Evolutionary conservation across 805 yeast genomes (phyloP).

Genomic region (Metschnikowia rubicola): DNA sequence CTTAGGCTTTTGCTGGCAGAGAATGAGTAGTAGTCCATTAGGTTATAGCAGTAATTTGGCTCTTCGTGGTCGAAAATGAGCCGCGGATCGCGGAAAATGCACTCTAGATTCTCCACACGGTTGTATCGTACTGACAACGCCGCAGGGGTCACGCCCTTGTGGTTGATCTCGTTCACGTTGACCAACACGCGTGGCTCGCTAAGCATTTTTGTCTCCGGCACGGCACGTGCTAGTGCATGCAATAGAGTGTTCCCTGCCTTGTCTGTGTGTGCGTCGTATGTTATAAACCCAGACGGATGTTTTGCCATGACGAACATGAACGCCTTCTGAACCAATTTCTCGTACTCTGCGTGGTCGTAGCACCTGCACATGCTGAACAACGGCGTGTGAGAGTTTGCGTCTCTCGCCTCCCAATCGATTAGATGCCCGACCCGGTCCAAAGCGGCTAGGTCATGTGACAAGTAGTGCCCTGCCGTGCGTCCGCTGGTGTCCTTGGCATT

Average conservation of each 20-base stretch:
- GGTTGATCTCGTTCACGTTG: slow-evolving; percentile 57
- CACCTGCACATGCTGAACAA: slow-evolving; percentile 70
- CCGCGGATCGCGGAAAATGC: slow-evolving; percentile 47
- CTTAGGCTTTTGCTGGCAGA: slow-evolving; percentile 26
- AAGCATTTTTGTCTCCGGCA: slow-evolving; percentile 31
- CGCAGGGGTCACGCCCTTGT: slow-evolving; percentile 61
- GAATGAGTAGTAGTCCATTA: slow-evolving; percentile 37
- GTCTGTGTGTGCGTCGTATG: slow-evolving; percentile 66
- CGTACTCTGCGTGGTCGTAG: slow-evolving; percentile 72
- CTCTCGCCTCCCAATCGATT: slow-evolving; percentile 68
- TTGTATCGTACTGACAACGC: slow-evolving; percentile 68
- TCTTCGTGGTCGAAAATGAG: slow-evolving; percentile 38
- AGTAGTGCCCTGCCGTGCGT: slow-evolving; percentile 70
- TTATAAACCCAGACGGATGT: slow-evolving; percentile 42
- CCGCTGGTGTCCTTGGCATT: slow-evolving; percentile 48
- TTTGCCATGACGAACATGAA: slow-evolving; percentile 39
- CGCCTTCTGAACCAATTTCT: slow-evolving; percentile 43
- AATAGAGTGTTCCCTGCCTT: slow-evolving; percentile 68
- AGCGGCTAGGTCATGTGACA: slow-evolving; percentile 54
- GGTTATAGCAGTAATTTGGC: slow-evolving; percentile 30
- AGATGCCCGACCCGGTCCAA: slow-evolving; percentile 52
- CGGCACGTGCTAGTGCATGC: slow-evolving; percentile 60
- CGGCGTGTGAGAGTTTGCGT: slow-evolving; percentile 71
- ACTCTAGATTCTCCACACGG: slow-evolving; percentile 54
- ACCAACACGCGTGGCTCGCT: slow-evolving; percentile 26